Base-by-base conservation (phyloP, 176 grass and related monocot species). In the Oropetium thomaeum region DNA sequence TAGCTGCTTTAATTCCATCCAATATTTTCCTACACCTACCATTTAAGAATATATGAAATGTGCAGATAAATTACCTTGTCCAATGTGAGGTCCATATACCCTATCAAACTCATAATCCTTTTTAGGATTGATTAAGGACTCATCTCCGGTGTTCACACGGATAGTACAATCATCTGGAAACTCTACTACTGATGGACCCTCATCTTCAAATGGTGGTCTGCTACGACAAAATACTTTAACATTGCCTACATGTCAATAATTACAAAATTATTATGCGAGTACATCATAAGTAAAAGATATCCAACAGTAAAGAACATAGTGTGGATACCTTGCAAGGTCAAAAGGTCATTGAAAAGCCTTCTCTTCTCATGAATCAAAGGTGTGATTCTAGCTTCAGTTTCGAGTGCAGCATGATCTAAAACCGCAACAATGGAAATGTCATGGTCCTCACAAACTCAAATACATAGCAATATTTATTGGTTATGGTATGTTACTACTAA, bases 41-140 rank as follows among this genome's bases (percentile, higher is more conserved):
- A 73, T 73, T 64, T 44, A 63, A 74, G 7, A 76, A 13, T 26
- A 57, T 42, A 29, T 59, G 23, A 60, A 26, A 75, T 66, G 19
- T 31, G 64, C 41, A 67, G 30, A 17, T 63, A 57, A 57, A 64
- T 83, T 92, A 87, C 96, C 96, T 90, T 98, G 96, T 31, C 87
- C 89, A 74, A 98, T 86, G 88, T 98, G 96, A 71, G 91, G 89
- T 35, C 90, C 96, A 84, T 92, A 94, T 75, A 98, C 91, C 66
- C 88, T 88, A 78, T 98, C 96, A 70, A 94, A 98, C 71, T 98
- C 96, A 77, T 92, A 98, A 81, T 94, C 89, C 82, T 90, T 98
- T 71, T 98, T 98, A 65, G 91, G 91, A 52, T 94, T 94, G 32
- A 87, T 87, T 76, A 98, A 82, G 68, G 91, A 98, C 39, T 94